Percentiles rank a stretch among this genome's conserved stretches.
These are phyloP conservation scores for Pseudopediastrum boryanum DNA, from an alignment of 139 green algal species.

Conservation along the genomic window DNA sequence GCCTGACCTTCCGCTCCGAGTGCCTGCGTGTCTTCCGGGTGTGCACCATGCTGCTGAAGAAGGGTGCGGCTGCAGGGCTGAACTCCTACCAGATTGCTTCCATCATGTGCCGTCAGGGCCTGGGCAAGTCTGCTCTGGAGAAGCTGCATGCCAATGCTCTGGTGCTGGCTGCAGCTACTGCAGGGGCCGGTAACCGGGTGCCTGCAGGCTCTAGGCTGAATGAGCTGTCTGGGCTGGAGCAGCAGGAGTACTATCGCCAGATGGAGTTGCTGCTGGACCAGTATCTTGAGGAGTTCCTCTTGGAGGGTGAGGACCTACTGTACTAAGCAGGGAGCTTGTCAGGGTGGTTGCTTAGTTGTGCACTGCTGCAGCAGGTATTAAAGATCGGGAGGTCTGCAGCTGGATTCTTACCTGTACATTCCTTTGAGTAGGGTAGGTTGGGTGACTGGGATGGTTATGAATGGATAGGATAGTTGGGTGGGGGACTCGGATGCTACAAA, in stretches of 20 bases:
- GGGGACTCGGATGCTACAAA: too few relatives aligned
- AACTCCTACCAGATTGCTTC: conserved; percentile 53
- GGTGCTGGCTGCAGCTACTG: conserved; percentile 6
- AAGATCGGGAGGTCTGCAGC: too few relatives aligned
- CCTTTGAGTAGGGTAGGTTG: too few relatives aligned
- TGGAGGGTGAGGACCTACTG: conserved; percentile 23
- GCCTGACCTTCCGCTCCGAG: conserved; percentile 54
- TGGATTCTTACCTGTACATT: too few relatives aligned
- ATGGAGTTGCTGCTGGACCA: conserved; percentile 27
- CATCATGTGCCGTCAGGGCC: conserved; percentile 49
- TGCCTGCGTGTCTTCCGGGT: conserved; percentile 60
- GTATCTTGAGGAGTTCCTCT: conserved; percentile 32
- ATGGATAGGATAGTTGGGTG: too few relatives aligned
- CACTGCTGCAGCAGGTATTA: too few relatives aligned
- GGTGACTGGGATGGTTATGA: too few relatives aligned
- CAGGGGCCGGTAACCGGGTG: background rate
- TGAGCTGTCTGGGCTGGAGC: background rate
- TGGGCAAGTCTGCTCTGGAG: conserved; percentile 48
- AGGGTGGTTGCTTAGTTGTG: background rate
- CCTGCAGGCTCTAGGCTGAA: background rate
- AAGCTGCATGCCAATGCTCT: conserved; percentile 54
- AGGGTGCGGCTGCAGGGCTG: conserved; percentile 47
- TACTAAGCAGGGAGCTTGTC: conserved; percentile 5
- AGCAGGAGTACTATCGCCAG: conserved; percentile 7
- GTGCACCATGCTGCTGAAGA: conserved; percentile 60